Evolutionary conservation across 2,329 filamentous ascomycete species (phyloP).

Genomic region (Diaporthe sp.): DNA sequence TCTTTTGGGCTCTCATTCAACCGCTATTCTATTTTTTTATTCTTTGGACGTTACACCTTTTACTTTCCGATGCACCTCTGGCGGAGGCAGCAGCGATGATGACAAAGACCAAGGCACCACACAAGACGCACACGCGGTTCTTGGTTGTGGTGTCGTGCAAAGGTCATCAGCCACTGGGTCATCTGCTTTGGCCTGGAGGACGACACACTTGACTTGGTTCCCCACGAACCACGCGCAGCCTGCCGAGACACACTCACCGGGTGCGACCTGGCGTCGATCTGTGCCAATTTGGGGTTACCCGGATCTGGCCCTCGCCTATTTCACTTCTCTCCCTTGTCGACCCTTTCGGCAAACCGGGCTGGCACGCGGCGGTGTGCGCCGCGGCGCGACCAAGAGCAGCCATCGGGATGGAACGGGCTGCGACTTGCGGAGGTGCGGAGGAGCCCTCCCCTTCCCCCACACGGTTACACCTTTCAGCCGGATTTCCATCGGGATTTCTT

Average conservation of each 20-base stretch:
- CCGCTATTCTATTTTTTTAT: background rate
- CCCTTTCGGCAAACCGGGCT: slow-evolving; percentile 15
- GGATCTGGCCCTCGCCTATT: slow-evolving; percentile 30
- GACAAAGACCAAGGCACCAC: slow-evolving; percentile 12
- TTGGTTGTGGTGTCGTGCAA: slow-evolving; percentile 16
- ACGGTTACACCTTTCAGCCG: slow-evolving; percentile 27
- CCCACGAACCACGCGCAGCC: slow-evolving; percentile 32
- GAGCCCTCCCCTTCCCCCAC: background rate
- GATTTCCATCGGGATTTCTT: slow-evolving; percentile 34
- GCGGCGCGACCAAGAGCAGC: slow-evolving; percentile 28
- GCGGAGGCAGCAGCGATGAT: slow-evolving; percentile 4
- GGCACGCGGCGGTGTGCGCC: slow-evolving; percentile 29
- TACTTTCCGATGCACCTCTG: background rate
- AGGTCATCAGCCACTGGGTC: slow-evolving; percentile 9
- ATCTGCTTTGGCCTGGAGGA: slow-evolving; percentile 2
- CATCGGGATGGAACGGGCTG: slow-evolving; percentile 29
- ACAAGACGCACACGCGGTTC: background rate
- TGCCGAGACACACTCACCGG: slow-evolving; percentile 35
- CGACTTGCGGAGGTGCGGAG: slow-evolving; percentile 34
- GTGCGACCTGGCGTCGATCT: slow-evolving; percentile 36
- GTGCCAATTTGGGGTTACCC: slow-evolving; percentile 11
- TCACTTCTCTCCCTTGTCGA: background rate
- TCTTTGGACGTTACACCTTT: background rate
- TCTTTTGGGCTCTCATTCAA: slow-evolving; percentile 2
- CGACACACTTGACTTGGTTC: slow-evolving; percentile 14